Conservation (phyloP, 768 basidiomycete species). For the Dacryopinax primogenitus region DNA sequence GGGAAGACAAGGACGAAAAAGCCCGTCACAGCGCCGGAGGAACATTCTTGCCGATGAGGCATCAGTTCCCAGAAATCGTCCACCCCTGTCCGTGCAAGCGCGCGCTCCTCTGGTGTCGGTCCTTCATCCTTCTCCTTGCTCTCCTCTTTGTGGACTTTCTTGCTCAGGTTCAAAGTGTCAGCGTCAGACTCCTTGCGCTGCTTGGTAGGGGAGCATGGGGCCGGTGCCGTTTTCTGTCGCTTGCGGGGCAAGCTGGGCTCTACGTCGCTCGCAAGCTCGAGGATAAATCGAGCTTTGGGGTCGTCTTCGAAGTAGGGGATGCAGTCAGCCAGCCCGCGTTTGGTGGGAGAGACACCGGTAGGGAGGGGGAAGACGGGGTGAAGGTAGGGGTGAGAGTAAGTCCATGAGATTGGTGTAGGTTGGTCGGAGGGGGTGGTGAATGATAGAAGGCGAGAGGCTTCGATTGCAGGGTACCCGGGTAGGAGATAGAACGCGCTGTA, state of each 20-base stretch:
- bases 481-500: constrained; percentile 42
- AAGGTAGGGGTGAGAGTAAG: constrained; percentile 66
- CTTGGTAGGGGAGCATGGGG: not conserved
- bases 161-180: constrained; percentile 3
- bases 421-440: constrained; percentile 12
- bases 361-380: constrained; percentile 20
- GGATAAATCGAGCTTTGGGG: constrained; percentile 86
- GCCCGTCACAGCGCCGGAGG: constrained; percentile 77
- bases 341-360: constrained; percentile 32
- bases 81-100: constrained; percentile 27
- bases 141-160: not conserved
- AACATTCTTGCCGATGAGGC: constrained; percentile 91
- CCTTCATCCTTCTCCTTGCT: not conserved
- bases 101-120: constrained; percentile 33
- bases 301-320: constrained; percentile 95
- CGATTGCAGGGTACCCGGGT: constrained; percentile 54
- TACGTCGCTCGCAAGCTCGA: constrained; percentile 52
- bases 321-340: constrained; percentile 46
- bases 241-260: not conserved
- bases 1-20: constrained; percentile 62
- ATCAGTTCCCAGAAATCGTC: constrained; percentile 97
- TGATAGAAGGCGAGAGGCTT: constrained; percentile 47
- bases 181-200: not conserved
- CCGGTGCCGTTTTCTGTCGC: not conserved
- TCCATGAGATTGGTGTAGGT: constrained; percentile 36